These are phyloP conservation scores for Mitragyna speciosa DNA, from an alignment of 257 asterid species.

Conservation along the genomic window DNA sequence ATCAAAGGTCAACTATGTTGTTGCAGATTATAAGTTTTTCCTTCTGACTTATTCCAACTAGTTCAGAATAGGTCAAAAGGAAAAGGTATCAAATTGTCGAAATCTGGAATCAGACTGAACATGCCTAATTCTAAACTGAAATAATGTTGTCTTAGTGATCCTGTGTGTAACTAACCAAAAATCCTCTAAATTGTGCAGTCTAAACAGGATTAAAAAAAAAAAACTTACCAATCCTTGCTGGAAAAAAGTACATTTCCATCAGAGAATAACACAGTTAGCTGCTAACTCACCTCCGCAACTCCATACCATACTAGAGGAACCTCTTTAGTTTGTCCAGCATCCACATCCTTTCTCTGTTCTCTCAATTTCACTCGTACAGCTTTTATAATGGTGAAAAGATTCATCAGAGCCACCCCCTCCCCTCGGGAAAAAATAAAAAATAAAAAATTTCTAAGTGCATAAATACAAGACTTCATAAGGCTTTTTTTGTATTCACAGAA, in stretches of 20 bases:
- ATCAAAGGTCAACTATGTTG: neutral
- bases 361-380: constrained; percentile 67
- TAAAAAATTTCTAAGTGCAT: neutral
- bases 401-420: neutral
- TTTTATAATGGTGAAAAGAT: constrained; percentile 29
- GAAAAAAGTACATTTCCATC: neutral
- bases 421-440: neutral
- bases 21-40: neutral
- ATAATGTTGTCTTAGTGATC: neutral
- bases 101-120: neutral
- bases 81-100: neutral
- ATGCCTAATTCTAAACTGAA: neutral
- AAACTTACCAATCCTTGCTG: neutral
- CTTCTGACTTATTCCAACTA: neutral
- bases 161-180: neutral
- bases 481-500: neutral
- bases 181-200: neutral
- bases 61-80: too few relatives aligned
- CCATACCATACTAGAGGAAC: constrained; percentile 76
- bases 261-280: neutral
- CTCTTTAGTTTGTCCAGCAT: constrained; percentile 58
- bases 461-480: neutral
- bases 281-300: constrained; percentile 79
- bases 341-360: constrained; percentile 76
- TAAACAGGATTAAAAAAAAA: neutral